phyloP scores from a whole-genome alignment of 768 basidiomycete genomes.

The Mycena rosella region DNA sequence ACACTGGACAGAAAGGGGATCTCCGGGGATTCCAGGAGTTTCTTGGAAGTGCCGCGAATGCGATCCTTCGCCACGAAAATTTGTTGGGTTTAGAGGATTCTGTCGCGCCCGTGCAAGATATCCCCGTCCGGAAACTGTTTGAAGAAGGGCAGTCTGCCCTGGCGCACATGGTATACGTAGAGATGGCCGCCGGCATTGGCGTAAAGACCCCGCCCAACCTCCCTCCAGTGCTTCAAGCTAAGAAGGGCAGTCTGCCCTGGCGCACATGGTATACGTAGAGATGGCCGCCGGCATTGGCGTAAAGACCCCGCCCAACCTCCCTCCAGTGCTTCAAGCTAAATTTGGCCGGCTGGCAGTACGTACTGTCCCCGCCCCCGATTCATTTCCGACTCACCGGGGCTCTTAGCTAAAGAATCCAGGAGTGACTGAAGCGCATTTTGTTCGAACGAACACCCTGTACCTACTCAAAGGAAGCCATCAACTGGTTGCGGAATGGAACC shows the following conservation, averaged over 20 bases:
- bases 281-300: not conserved
- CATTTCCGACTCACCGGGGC: not conserved
- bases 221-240: constrained; percentile 10
- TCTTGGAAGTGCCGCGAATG: constrained; percentile 19
- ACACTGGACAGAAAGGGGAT: not conserved
- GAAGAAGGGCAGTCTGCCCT: constrained; percentile 23
- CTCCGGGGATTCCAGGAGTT: not conserved
- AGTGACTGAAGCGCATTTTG: constrained; percentile 21
- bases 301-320: not conserved
- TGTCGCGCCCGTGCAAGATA: not conserved
- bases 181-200: not conserved
- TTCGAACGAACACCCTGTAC: constrained; percentile 19
- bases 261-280: constrained; percentile 26
- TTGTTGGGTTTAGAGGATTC: constrained; percentile 18
- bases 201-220: not conserved
- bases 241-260: constrained; percentile 16
- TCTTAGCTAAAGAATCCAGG: not conserved
- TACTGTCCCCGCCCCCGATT: not conserved
- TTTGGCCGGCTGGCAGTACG: constrained; percentile 15
- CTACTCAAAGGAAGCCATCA: constrained; percentile 9
- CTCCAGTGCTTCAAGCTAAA: constrained; percentile 9
- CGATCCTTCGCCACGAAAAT: not conserved
- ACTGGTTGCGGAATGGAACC: constrained; percentile 13
- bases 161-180: constrained; percentile 21
- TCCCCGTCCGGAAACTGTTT: not conserved